Evolutionary conservation across 2,329 filamentous ascomycete species (phyloP).

Genomic region (Fusarium buharicum): DNA sequence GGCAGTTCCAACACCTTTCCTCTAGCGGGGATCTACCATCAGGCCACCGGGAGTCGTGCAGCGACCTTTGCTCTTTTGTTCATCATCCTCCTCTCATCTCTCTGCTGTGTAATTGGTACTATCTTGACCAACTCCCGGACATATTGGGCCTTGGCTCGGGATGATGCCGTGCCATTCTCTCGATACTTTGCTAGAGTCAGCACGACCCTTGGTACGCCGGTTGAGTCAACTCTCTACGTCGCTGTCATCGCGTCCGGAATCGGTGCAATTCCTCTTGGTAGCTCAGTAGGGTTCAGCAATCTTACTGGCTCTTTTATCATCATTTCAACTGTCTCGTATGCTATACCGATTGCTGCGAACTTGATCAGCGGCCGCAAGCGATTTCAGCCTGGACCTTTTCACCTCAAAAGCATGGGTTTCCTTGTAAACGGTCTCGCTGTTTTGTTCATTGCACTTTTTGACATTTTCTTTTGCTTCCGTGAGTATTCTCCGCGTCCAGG

Average conservation of each 20-base stretch:
- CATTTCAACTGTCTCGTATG: constrained; percentile 43
- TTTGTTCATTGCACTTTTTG: constrained; percentile 36
- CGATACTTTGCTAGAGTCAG: constrained; percentile 35
- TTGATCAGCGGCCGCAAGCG: constrained; percentile 28
- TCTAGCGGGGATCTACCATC: constrained; percentile 39
- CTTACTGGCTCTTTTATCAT: constrained; percentile 45
- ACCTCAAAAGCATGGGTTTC: constrained; percentile 18
- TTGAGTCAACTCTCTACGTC: constrained; percentile 41
- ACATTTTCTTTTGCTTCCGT: constrained; percentile 45
- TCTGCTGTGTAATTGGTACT: constrained; percentile 40
- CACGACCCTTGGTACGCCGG: constrained; percentile 30
- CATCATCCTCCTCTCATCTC: constrained; percentile 41
- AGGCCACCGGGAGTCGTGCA: constrained; percentile 34
- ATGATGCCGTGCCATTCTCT: constrained; percentile 40
- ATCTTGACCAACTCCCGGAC: constrained; percentile 42
- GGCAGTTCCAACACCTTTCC: constrained; percentile 40
- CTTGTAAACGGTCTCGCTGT: constrained; percentile 34
- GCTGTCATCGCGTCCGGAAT: constrained; percentile 40
- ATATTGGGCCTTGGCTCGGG: constrained; percentile 42
- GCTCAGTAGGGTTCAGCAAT: constrained; percentile 42
- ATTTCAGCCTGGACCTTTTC: constrained; percentile 33
- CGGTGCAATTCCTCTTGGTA: constrained; percentile 42
- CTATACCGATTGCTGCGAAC: constrained; percentile 38
- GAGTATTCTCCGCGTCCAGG: constrained; percentile 5
- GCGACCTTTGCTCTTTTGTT: constrained; percentile 40